Conservation (phyloP, 1,139 yeast genomes). For the Lodderomyces orthopsilosis region DNA sequence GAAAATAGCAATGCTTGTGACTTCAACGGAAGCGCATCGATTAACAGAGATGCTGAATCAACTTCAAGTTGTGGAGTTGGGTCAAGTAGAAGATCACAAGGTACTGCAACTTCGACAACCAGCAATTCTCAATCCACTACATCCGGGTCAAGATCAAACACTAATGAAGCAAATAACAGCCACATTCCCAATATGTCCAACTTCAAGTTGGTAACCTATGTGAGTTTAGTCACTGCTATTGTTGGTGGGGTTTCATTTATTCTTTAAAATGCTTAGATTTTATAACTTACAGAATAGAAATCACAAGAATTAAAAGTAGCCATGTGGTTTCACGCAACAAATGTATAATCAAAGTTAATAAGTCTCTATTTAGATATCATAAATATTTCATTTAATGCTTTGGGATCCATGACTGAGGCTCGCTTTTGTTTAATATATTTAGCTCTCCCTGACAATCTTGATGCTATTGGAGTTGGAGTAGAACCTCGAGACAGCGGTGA, state of each 20-base stretch:
- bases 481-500: conserved; percentile 31
- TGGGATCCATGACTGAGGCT: conserved; percentile 85
- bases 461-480: conserved; percentile 38
- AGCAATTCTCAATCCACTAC: conserved; percentile 4
- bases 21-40: conserved; percentile 40
- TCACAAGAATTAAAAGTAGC: too few species aligned
- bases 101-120: not conserved
- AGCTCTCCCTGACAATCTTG: conserved; percentile 77
- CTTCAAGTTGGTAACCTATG: conserved; percentile 26
- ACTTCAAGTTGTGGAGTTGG: conserved; percentile 25
- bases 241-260: conserved; percentile 40
- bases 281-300: too few species aligned
- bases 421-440: conserved; percentile 85
- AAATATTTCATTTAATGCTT: conserved; percentile 86
- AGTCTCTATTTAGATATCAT: conserved; percentile 59
- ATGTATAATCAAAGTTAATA: not conserved
- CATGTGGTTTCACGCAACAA: too few species aligned
- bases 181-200: conserved; percentile 26
- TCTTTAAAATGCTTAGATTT: conserved; percentile 14
- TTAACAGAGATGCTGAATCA: conserved; percentile 27
- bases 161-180: not conserved
- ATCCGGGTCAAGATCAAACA: conserved; percentile 3
- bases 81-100: not conserved
- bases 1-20: conserved; percentile 35
- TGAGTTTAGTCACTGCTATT: conserved; percentile 22